Conservation (phyloP, 257 asterid species). For the Jacaranda copaia region DNA sequence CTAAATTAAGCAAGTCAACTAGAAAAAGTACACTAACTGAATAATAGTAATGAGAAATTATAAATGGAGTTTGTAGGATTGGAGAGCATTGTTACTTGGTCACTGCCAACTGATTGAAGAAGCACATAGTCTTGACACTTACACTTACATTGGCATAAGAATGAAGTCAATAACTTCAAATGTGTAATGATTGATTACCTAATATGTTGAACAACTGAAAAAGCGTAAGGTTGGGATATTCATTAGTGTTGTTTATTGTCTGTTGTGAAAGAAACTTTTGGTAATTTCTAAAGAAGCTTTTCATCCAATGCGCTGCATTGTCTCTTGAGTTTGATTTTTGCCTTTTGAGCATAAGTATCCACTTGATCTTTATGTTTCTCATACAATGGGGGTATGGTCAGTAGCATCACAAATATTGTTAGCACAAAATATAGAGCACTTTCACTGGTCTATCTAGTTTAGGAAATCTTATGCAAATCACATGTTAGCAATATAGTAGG, state of each 20-base stretch:
- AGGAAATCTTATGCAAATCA: no score
- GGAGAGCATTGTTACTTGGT: not conserved
- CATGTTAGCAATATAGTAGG: no score
- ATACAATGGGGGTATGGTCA: conserved; percentile 61
- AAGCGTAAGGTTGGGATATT: not conserved
- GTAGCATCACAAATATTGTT: conserved; percentile 52
- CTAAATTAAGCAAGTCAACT: not conserved
- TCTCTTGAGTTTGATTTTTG: conserved; percentile 54
- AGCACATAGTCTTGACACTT: not conserved
- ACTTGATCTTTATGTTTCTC: conserved; percentile 71
- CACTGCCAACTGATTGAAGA: conserved; percentile 8
- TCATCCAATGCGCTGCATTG: conserved; percentile 63
- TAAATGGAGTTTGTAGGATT: not conserved
- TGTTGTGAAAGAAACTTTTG: conserved; percentile 46
- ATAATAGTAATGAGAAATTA: not conserved
- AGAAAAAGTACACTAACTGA: not conserved
- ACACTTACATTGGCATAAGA: not conserved
- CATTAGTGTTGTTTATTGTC: conserved; percentile 49
- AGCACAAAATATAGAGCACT: not conserved
- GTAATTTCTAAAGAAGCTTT: conserved; percentile 66
- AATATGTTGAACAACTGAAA: not conserved
- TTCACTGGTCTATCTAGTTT: not conserved
- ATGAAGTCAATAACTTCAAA: not conserved
- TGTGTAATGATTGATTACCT: not conserved
- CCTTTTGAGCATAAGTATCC: conserved; percentile 62